Base-by-base conservation (phyloP, 306 rosid genomes). In the Potentilla sterilis region DNA sequence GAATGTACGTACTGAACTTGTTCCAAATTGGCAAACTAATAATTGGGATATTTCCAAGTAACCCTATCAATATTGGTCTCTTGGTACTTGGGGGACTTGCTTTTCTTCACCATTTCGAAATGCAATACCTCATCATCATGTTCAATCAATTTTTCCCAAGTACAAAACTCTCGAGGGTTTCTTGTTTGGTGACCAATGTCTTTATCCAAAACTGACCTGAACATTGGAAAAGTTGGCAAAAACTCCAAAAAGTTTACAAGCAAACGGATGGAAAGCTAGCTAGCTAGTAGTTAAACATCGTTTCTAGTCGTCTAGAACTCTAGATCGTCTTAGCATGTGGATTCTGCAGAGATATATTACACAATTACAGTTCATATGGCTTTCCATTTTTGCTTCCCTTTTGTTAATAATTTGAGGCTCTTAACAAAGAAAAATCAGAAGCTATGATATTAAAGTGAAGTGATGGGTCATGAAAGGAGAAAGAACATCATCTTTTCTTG, bases 231-330 rank as follows among this genome's bases (percentile, higher is more conserved):
- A 21, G 52, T 34, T 14, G 43, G 46, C 19, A 41, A 43, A 19
- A 19, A n/a, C 28, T 54, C n/a, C 28, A 54, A 21, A 12, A 66
- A 2, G 47, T 24, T 9, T n/a, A 54, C 1, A 68, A n/a, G 51
- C 75, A 59, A 28, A 68, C 69, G 47, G 42, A 34, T 47, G 41
- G 67, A 65, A 74, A 46, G 40, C 80, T 73, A 63, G 40, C 80
- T 73, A 63, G 68, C 58, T 16, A 54, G 54, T 54, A 13, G 44
- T 15, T 44, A 67, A 65, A 57, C 78, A 38, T 73, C 72, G 43
- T 43, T 18, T 52, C 52, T 51, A 37, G 57, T 55, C 61, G 61
- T n/a, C 14, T 55, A 18, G 6, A 51, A 51, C 21, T 51, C 7
- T 51, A 34, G 73, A 66, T 75, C 43, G 57, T 66, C 51, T 19